A percentile compares a stretch with the other conserved stretches of the same genome.
phyloP scores from a whole-genome alignment of 2,329 filamentous ascomycete genomes.

The Cladosporium halotolerans region DNA sequence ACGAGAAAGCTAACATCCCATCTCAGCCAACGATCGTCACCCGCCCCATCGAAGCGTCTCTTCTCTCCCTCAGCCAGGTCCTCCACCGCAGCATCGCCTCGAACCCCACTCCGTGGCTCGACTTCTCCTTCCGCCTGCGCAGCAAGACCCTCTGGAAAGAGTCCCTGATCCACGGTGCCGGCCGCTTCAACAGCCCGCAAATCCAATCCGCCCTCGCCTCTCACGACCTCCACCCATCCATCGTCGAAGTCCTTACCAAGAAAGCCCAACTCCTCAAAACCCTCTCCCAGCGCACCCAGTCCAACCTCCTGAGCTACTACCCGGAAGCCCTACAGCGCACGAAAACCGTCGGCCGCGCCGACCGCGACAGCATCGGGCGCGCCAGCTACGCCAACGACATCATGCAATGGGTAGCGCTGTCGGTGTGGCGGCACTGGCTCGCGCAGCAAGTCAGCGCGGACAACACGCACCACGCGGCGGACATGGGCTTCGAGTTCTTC shows the following conservation, averaged over 20 bases:
- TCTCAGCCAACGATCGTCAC: slow-evolving; percentile 33
- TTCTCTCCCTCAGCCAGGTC: slow-evolving; percentile 42
- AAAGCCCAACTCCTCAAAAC: slow-evolving; percentile 25
- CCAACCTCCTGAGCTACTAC: slow-evolving; percentile 32
- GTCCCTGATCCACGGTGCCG: slow-evolving; percentile 39
- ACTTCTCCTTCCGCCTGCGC: slow-evolving; percentile 40
- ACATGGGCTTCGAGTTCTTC: slow-evolving; percentile 45
- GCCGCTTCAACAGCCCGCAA: slow-evolving; percentile 32
- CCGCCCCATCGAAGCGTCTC: slow-evolving; percentile 41
- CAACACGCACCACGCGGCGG: slow-evolving; percentile 33
- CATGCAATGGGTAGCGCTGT: slow-evolving; percentile 46
- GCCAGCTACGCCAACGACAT: slow-evolving; percentile 44
- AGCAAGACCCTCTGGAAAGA: slow-evolving; percentile 42
- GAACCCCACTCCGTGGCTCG: slow-evolving; percentile 41
- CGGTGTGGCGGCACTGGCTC: slow-evolving; percentile 44
- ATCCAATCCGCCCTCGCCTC: slow-evolving; percentile 20
- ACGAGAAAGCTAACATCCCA: neutral
- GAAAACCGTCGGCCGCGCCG: slow-evolving; percentile 21
- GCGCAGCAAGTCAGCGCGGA: slow-evolving; percentile 35
- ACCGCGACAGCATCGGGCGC: slow-evolving; percentile 32
- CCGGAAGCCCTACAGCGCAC: slow-evolving; percentile 24
- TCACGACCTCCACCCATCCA: slow-evolving; percentile 17
- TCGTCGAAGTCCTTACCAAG: slow-evolving; percentile 26
- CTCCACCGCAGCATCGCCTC: slow-evolving; percentile 41
- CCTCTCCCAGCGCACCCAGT: slow-evolving; percentile 23